Base-by-base conservation (phyloP, 441 rosid species). In the Erodium trifolium region DNA sequence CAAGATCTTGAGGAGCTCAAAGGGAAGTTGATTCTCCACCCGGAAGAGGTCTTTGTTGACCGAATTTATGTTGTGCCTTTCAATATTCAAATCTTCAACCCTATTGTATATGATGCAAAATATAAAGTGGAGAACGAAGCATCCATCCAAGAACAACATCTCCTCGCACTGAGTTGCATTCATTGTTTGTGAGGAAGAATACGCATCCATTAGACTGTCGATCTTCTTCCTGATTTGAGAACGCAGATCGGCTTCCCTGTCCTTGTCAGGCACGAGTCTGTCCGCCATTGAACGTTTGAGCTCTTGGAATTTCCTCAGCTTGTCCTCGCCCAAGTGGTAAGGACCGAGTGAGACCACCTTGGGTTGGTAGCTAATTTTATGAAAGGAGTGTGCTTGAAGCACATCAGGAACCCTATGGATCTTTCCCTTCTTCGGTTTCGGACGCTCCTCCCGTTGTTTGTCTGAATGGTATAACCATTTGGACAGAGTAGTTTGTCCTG, bases 11-110 rank as follows among this genome's bases (percentile, higher is more conserved):
- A 74, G 70, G 60, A 74, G 47, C 1, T 7, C n/a, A n/a, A 27
- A 67, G 11, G 73, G 77, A n/a, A 70, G 47, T 60, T 74, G 77
- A 62, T 73, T 72, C 65, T 72, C 75, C 1, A 67, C 63, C 63
- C 59, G 34, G 62, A 74, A 51, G 63, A 72, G 27, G 53, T 72
- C 75, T 8, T 60, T 34, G 1, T 66, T 41, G 29, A 34, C 59
- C 35, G 62, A 70, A 17, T 59, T 62, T 5, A 70, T 51, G 17
- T 51, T 5, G 45, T 74, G 62, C 60, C 17, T 45, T 10, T 66
- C 70, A 11, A 70, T 67, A 7, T 16, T 31, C 63, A 67, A 45
- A 12, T 7, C 19, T 1, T 60, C n/a, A 11, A 17, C 39, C 1
- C 49, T 7, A 2, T 14, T 1, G 27, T 18, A 0, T 23, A 19